phyloP scores from a whole-genome alignment of 208 protist species.

The Crithidia bombi region DNA sequence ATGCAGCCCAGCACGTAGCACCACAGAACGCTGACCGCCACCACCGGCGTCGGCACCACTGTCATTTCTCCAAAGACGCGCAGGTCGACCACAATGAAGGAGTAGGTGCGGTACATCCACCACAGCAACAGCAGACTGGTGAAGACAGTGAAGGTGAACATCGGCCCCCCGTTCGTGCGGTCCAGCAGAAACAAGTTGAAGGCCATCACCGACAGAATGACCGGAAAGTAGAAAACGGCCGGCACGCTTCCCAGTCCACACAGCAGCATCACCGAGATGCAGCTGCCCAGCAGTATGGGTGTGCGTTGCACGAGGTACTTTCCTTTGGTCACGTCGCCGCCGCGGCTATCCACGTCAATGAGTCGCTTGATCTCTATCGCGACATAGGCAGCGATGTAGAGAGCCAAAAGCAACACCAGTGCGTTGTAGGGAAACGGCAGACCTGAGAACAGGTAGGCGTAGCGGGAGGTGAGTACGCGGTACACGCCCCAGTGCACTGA shows the following conservation, averaged over 20 bases:
- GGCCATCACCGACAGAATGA: conserved; percentile 57
- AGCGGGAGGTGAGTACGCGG: conserved; percentile 73
- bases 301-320: conserved; percentile 22
- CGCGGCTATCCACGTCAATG: conserved; percentile 53
- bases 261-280: conserved; percentile 48
- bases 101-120: conserved; percentile 91
- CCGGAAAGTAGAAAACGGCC: conserved; percentile 56
- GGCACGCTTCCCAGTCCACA: conserved; percentile 53
- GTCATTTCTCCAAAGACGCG: conserved; percentile 78
- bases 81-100: conserved; percentile 84
- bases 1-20: conserved; percentile 86
- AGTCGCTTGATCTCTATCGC: conserved; percentile 56
- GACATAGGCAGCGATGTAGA: conserved; percentile 63
- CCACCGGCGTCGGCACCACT: conserved; percentile 63
- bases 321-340: conserved; percentile 38
- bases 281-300: conserved; percentile 45
- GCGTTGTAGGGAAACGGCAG: conserved; percentile 70
- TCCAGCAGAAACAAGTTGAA: conserved; percentile 85
- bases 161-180: conserved; percentile 58
- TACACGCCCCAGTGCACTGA: conserved; percentile 67
- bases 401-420: conserved; percentile 56
- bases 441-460: conserved; percentile 79
- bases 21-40: conserved; percentile 72
- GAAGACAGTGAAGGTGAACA: conserved; percentile 82
- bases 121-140: conserved; percentile 82